Conservation (phyloP, 2,329 filamentous ascomycete species). For the Sporothrix mexicana region DNA sequence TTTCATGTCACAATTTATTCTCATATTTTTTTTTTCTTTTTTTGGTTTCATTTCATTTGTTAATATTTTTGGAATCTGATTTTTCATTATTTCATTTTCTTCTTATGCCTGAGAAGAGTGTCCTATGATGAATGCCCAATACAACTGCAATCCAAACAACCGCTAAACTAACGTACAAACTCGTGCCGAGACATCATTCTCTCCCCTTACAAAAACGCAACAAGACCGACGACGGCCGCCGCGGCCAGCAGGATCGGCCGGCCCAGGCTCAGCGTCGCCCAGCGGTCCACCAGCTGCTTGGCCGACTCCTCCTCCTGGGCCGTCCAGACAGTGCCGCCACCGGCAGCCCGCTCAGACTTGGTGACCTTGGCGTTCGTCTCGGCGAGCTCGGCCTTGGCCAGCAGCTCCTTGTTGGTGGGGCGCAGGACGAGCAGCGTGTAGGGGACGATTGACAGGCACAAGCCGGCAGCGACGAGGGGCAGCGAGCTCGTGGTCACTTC, state of each 20-base stretch:
- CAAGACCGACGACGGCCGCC: conserved; percentile 27
- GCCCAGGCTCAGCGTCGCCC: conserved; percentile 59
- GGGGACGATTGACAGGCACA: conserved; percentile 56
- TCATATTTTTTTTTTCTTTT: neutral
- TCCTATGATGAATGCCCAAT: neutral
- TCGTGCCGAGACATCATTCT: neutral
- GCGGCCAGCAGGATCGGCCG: conserved; percentile 38
- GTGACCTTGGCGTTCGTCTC: conserved; percentile 41
- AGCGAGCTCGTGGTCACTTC: conserved; percentile 47
- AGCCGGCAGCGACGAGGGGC: conserved; percentile 53
- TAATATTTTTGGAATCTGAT: neutral
- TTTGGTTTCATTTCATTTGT: neutral
- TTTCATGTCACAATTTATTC: neutral
- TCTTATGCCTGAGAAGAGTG: neutral
- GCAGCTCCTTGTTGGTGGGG: conserved; percentile 56
- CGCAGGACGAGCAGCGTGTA: conserved; percentile 57
- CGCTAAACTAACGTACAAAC: neutral
- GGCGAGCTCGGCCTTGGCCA: conserved; percentile 51
- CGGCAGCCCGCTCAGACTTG: conserved; percentile 27
- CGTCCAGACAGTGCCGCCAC: conserved; percentile 28
- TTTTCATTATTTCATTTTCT: neutral
- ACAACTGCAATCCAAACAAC: neutral
- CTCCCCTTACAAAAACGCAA: conserved; percentile 27
- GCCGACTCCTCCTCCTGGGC: conserved; percentile 43
- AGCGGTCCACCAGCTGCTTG: conserved; percentile 60